A percentile compares a stretch with the other conserved stretches of the same genome.
Conservation (phyloP, 257 asterid genomes). For the Salvia miltiorrhiza region DNA sequence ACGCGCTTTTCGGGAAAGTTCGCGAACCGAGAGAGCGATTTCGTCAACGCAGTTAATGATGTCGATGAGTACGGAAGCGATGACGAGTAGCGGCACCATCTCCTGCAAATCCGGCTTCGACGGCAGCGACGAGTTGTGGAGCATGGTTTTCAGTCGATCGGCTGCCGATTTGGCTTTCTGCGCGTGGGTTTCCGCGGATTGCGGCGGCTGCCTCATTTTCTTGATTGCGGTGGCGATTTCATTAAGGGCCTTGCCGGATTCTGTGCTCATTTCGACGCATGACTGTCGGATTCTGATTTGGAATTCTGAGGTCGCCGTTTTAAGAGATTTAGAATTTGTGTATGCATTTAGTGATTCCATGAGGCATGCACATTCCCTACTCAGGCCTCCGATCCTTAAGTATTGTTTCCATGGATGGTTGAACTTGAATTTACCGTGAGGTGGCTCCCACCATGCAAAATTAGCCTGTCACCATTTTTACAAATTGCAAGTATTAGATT, state of each 20-base stretch:
- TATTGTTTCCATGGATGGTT: constrained; percentile 77
- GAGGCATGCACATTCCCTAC: constrained; percentile 69
- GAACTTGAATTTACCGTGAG: constrained; percentile 51
- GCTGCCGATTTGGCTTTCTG: constrained; percentile 33
- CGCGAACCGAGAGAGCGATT: constrained; percentile 34
- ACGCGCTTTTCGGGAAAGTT: constrained; percentile 47
- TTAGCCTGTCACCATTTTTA: constrained; percentile 53
- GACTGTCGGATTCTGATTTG: constrained; percentile 28
- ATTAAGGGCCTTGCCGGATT: constrained; percentile 39
- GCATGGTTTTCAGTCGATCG: constrained; percentile 28
- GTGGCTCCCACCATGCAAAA: constrained; percentile 87
- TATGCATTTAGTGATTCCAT: constrained; percentile 49
- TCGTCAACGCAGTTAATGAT: constrained; percentile 38
- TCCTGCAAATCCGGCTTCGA: constrained; percentile 31
- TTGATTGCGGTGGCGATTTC: constrained; percentile 45
- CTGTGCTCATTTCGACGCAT: constrained; percentile 48
- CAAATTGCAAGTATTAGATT: background rate
- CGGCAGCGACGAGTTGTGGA: constrained; percentile 16
- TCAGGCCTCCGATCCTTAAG: constrained; percentile 50
- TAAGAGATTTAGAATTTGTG: constrained; percentile 27
- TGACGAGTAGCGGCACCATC: constrained; percentile 39
- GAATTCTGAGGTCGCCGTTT: constrained; percentile 29
- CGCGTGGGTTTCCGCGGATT: constrained; percentile 23
- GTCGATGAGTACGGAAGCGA: constrained; percentile 52
- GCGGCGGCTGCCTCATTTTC: constrained; percentile 33